Base-by-base conservation (phyloP, 441 rosid species). In the Breynia disticha region DNA sequence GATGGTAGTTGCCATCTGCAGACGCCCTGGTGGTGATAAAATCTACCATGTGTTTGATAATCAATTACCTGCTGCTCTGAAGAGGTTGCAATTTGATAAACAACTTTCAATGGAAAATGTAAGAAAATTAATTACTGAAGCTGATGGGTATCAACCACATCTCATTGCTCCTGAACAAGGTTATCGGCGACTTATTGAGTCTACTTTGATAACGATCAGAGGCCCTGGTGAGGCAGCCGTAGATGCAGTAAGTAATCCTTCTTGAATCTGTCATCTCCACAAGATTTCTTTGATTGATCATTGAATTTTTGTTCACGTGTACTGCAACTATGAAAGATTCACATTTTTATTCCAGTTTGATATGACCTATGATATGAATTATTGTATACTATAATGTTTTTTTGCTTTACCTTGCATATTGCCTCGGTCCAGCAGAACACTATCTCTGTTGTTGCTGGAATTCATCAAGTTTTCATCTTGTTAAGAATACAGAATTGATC, bases 121-220 rank as follows among this genome's bases (percentile, higher is more conserved):
- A 19, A 53, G 87, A 15, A 90, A 90, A 69, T 74, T 86, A 49
- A 81, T 90, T 24, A 81, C 94, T 3, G 95, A 90, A 84, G 97
- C 97, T 53, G 97, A 90, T 78, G 97, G 97, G 52, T 90, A 90
- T 67, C 95, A 84, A 69, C 95, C 95, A 1, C 95, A 90, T 84
- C 80, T 89, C 17, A 84, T 89, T 57, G 97, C 97, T 69, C 97
- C 95, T 16, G 97, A 90, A 49, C 91, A 86, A 79, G 95, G 95
- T 64, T 90, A 90, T 62, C 85, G 95, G 21, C 94, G 89, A 46
- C 95, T 90, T 50, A 90, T 90, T 59, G 95, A 90, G 63, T 81
- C 94, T 63, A 72, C 86, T 55, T 54, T 90, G 52, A 79, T 80
- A 61, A 71, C 87, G 35, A 84, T 84, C 55, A 84, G 83, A 77